Conservation (phyloP, 306 rosid species). For the Dalbergia cultrata region DNA sequence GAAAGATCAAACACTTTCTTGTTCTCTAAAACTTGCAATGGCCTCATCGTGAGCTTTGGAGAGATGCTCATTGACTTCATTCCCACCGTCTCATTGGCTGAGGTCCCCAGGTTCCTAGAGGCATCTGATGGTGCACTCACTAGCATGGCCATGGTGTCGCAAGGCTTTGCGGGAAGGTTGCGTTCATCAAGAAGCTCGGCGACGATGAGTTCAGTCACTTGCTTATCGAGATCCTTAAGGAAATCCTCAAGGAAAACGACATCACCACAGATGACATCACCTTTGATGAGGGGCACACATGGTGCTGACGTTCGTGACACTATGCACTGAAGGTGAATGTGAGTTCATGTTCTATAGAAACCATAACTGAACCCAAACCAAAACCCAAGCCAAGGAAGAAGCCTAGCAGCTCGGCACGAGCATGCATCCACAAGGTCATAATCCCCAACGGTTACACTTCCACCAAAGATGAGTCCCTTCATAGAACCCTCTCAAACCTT, state of each 20-base stretch:
- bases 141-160: constrained; percentile 85
- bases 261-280: constrained; percentile 65
- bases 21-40: constrained; percentile 55
- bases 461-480: constrained; percentile 63
- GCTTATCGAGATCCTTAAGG: constrained; percentile 87
- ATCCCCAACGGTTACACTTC: constrained; percentile 72
- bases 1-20: not conserved
- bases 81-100: constrained; percentile 84
- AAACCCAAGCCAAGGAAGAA: constrained; percentile 28
- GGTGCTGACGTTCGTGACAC: constrained; percentile 90
- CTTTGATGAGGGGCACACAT: constrained; percentile 88
- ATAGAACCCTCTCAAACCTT: constrained; percentile 85
- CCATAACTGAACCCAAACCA: constrained; percentile 3
- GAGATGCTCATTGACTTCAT: constrained; percentile 95
- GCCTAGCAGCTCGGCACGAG: constrained; percentile 59
- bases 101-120: constrained; percentile 84
- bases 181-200: constrained; percentile 84
- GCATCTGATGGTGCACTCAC: constrained; percentile 98
- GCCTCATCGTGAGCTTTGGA: constrained; percentile 83
- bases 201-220: constrained; percentile 86
- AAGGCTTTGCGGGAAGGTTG: constrained; percentile 71
- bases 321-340: constrained; percentile 92
- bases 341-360: constrained; percentile 89
- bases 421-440: constrained; percentile 94
- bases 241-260: constrained; percentile 75